A percentile compares a stretch with the other conserved stretches of the same genome.
These are phyloP conservation scores for Aspergillus tanneri DNA, from an alignment of 2,329 filamentous ascomycete genomes.

Conservation along the genomic window DNA sequence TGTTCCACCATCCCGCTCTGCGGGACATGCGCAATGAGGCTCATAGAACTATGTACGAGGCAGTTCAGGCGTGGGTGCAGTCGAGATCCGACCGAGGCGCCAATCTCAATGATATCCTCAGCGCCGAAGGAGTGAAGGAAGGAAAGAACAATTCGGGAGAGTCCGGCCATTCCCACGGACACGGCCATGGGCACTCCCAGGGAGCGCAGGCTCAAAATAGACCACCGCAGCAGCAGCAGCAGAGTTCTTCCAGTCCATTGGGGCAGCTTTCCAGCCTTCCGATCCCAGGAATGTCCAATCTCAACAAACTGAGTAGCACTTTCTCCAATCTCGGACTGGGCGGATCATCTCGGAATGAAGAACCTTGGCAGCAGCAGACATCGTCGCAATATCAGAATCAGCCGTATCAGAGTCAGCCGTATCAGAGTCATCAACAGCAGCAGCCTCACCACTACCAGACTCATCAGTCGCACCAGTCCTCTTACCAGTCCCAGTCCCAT, in stretches of 20 bases:
- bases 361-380: constrained; percentile 1
- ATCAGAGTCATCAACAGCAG: constrained; percentile 6
- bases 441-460: constrained; percentile 12
- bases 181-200: constrained; percentile 23
- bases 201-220: constrained; percentile 20
- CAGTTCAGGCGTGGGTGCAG: constrained; percentile 77
- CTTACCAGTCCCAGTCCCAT: constrained; percentile 5
- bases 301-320: constrained; percentile 35
- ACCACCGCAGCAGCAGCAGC: constrained; percentile 26
- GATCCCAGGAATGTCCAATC: constrained; percentile 40
- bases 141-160: constrained; percentile 64
- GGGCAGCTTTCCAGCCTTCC: constrained; percentile 34
- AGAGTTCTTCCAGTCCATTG: constrained; percentile 29
- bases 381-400: constrained; percentile 3
- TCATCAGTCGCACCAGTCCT: constrained; percentile 4
- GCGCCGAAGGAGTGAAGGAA: constrained; percentile 75
- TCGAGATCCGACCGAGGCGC: constrained; percentile 64
- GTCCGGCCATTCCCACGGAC: constrained; percentile 33
- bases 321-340: constrained; percentile 32
- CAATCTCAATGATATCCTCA: constrained; percentile 71
- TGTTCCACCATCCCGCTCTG: constrained; percentile 88
- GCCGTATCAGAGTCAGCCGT: not conserved
- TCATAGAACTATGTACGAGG: constrained; percentile 84
- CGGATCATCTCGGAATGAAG: constrained; percentile 24
- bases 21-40: constrained; percentile 74